Conservation (phyloP, 2,329 filamentous ascomycete genomes). For the Trichophyton schoenleinii region DNA sequence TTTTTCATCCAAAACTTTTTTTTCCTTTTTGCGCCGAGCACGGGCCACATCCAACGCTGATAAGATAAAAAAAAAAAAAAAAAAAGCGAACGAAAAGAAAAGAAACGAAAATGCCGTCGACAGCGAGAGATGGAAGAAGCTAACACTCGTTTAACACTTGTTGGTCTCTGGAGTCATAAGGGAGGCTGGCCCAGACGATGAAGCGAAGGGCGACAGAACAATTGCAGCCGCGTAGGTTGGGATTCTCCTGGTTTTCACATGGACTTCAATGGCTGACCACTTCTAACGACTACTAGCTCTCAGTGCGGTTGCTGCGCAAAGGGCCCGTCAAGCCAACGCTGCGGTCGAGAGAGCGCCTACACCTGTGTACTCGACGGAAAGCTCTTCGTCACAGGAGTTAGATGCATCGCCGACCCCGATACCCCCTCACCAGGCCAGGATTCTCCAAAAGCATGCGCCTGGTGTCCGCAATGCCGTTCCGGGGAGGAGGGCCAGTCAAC, state of each 20-base stretch:
- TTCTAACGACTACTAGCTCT: slow-evolving; percentile 14
- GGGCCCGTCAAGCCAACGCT: slow-evolving; percentile 23
- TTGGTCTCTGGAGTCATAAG: too few species aligned
- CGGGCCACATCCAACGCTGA: slow-evolving; percentile 23
- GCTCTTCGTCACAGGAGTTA: slow-evolving; percentile 26
- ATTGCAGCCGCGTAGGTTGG: slow-evolving; percentile 8
- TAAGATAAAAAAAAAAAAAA: neutral
- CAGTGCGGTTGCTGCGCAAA: slow-evolving; percentile 33
- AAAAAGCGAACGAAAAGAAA: neutral
- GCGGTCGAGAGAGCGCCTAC: slow-evolving; percentile 16
- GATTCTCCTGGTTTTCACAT: neutral
- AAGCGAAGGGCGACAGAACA: slow-evolving; percentile 10
- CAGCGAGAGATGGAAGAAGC: too few species aligned
- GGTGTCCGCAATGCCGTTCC: neutral
- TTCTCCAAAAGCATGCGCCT: neutral
- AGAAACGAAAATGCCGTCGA: neutral
- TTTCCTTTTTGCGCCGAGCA: slow-evolving; percentile 29
- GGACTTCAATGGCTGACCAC: neutral
- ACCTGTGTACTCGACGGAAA: slow-evolving; percentile 13
- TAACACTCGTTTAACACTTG: too few species aligned
- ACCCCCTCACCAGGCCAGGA: neutral
- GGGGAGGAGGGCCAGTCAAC: too few species aligned
- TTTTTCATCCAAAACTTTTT: slow-evolving; percentile 4
- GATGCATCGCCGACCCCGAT: slow-evolving; percentile 19
- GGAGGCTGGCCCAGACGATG: slow-evolving; percentile 3